Conservation (phyloP, 2,329 filamentous ascomycete species). For the Arthrobotrys entomopaga region DNA sequence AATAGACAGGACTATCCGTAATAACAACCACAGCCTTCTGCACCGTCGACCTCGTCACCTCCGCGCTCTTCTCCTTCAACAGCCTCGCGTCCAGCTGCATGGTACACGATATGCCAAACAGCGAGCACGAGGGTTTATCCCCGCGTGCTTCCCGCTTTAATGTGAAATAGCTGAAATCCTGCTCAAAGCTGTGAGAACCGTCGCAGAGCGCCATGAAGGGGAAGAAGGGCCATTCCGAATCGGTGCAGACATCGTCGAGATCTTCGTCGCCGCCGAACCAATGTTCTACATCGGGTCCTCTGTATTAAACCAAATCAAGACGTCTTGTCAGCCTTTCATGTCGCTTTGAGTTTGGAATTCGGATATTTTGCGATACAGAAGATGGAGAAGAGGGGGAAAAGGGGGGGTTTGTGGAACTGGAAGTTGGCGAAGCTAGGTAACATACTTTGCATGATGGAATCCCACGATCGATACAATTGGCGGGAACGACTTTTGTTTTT, state of each 20-base stretch:
- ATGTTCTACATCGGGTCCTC: constrained; percentile 89
- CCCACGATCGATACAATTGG: constrained; percentile 82
- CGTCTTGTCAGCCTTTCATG: too few species aligned
- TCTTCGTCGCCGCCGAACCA: constrained; percentile 82
- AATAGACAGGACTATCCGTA: constrained; percentile 81
- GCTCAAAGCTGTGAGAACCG: constrained; percentile 89
- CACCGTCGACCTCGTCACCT: constrained; percentile 96
- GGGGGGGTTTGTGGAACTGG: background rate
- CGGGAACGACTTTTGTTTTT: constrained; percentile 64
- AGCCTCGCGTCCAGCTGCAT: constrained; percentile 84
- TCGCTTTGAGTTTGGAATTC: background rate
- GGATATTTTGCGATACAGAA: constrained; percentile 2
- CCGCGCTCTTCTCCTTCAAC: constrained; percentile 79
- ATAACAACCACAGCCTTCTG: constrained; percentile 98
- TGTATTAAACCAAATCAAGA: constrained; percentile 59
- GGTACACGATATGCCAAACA: constrained; percentile 96
- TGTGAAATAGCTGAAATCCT: constrained; percentile 99
- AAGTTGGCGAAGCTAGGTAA: constrained; percentile 6
- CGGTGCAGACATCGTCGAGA: constrained; percentile 78
- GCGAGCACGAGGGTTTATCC: constrained; percentile 74
- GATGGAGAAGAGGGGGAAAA: constrained; percentile 22
- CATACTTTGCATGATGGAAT: constrained; percentile 78
- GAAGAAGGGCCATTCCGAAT: constrained; percentile 89
- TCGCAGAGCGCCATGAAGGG: constrained; percentile 98
- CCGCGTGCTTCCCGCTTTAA: constrained; percentile 67